Base-by-base conservation (phyloP, 1,284 basidiomycete genomes). In the Schizophyllum amplum region DNA sequence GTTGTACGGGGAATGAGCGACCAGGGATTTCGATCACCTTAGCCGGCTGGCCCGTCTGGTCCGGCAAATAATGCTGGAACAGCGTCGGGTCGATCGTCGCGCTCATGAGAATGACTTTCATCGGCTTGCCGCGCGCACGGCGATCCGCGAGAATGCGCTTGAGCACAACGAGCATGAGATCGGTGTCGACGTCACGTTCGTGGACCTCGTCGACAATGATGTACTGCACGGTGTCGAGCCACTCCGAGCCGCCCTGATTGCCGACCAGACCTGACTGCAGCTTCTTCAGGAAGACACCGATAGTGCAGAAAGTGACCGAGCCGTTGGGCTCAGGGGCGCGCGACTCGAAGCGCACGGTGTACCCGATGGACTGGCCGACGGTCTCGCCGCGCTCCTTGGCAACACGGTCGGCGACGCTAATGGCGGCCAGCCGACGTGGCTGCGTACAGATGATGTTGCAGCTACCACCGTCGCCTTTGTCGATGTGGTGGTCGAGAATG, bases 371-470 rank as follows among this genome's bases (percentile, higher is more conserved):
- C 17, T 78, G 73, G 5, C 95, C 94, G 1, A 91, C 65, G 0
- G 63, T 59, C 68, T 97, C 88, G 7, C 90, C 91, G 53, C 96
- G 80, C 71, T 98, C 96, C 64, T 87, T 90, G 22, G 95, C 89
- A 1, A 98, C 91, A 61, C 95, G 92, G 66, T 94, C 82, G 0
- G 96, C 95, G 17, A 98, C 92, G 64, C 90, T 92, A 69, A 95
- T 90, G 23, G 95, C 94, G 7, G 96, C 94, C 51, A 98, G 80
- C 61, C 95, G 84, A 59, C 95, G 83, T 6, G 95, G 95, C 67
- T 98, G 95, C 0, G 95, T 98, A 67, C 94, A 97, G 52, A 98
- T 75, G 63, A 98, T 84, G 70, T 98, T 97, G 74, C 94, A 98
- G 54, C 78, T 74, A 0, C 91, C 86, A 15, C 95, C 95, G 59